Percentiles rank a stretch among this genome's conserved stretches.
These are phyloP conservation scores for Primulina eburnea DNA, from an alignment of 257 asterid genomes.

Conservation along the genomic window DNA sequence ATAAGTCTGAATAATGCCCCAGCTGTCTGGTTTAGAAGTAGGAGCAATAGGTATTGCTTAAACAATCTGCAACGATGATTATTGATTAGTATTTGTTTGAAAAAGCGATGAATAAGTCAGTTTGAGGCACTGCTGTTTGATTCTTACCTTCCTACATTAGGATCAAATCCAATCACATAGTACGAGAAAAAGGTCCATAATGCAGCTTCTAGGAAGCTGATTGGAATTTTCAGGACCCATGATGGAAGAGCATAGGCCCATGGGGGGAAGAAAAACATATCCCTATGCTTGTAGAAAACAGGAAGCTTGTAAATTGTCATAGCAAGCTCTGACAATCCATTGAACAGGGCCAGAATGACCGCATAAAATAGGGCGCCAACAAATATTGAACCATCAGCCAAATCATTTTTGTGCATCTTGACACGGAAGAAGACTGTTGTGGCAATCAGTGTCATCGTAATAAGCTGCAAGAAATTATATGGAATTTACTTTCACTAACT, in stretches of 20 bases:
- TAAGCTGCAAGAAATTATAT: constrained; percentile 37
- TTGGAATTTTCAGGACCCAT: constrained; percentile 63
- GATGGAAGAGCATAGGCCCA: constrained; percentile 71
- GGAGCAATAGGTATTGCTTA: constrained; percentile 53
- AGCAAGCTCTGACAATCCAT: constrained; percentile 61
- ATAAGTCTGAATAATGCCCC: constrained; percentile 52
- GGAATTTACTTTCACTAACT: background rate
- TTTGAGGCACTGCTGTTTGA: background rate
- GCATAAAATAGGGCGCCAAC: constrained; percentile 45
- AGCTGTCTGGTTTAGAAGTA: constrained; percentile 46
- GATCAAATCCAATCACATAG: constrained; percentile 67
- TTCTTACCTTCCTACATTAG: constrained; percentile 50
- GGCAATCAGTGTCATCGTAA: constrained; percentile 32
- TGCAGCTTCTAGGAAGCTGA: constrained; percentile 46
- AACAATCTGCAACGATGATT: constrained; percentile 41
- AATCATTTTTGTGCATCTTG: constrained; percentile 36
- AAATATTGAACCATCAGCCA: constrained; percentile 44
- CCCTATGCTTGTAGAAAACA: constrained; percentile 74
- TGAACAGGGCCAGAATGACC: constrained; percentile 49
- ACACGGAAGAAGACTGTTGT: constrained; percentile 54
- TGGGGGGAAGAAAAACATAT: constrained; percentile 62
- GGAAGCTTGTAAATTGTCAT: constrained; percentile 70
- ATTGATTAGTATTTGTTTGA: constrained; percentile 9
- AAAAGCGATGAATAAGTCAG: background rate
- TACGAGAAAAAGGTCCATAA: constrained; percentile 51